These are phyloP conservation scores for Erythrobasidium yunnanense DNA, from an alignment of 768 basidiomycete species.

Conservation along the genomic window DNA sequence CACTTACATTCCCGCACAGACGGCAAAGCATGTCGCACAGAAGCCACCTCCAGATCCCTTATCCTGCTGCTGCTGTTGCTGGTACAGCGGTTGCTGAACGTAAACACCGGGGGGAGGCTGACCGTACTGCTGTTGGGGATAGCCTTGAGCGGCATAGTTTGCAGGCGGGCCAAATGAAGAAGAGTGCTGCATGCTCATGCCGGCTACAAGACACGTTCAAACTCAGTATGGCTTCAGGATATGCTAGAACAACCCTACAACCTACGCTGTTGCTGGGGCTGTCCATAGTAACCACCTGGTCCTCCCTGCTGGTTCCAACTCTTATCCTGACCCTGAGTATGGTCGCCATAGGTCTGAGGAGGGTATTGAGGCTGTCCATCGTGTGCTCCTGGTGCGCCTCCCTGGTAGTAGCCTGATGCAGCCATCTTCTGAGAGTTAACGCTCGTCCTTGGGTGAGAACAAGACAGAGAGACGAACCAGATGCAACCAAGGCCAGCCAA, in stretches of 20 bases:
- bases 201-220: neutral
- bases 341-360: too few species aligned
- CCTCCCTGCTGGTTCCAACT: neutral
- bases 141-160: neutral
- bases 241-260: neutral
- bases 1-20: neutral
- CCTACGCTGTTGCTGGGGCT: neutral
- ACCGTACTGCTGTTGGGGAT: neutral
- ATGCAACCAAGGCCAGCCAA: too few species aligned
- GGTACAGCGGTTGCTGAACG: neutral
- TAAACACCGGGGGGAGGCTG: neutral
- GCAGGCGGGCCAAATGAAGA: neutral
- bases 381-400: too few species aligned
- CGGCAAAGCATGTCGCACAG: neutral
- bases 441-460: too few species aligned
- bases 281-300: neutral
- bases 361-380: too few species aligned
- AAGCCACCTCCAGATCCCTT: neutral
- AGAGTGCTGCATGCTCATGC: neutral
- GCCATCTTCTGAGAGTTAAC: too few species aligned
- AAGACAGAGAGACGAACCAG: too few species aligned
- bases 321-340: too few species aligned
- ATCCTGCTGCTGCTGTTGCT: neutral
- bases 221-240: neutral
- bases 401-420: too few species aligned